Conservation (phyloP, 805 yeast genomes). For the Saccharomycopsis fodiens region DNA sequence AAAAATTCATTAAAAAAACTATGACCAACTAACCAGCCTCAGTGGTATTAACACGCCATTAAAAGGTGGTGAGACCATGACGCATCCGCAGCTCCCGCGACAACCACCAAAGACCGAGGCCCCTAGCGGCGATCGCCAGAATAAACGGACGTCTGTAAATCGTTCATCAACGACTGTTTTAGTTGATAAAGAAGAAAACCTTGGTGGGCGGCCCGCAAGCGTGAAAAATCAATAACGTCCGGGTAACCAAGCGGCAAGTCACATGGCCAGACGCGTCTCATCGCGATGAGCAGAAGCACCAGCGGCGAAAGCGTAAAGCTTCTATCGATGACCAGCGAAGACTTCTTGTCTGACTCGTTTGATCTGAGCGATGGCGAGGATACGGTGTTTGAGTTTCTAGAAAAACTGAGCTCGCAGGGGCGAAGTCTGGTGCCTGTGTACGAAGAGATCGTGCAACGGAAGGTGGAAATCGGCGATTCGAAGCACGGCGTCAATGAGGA, state of each 20-base stretch:
- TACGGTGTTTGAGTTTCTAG: constrained; percentile 5
- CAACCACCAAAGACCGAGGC: not conserved
- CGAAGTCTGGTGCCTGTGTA: constrained; percentile 22
- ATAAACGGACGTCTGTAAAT: constrained; percentile 3
- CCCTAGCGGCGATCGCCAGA: not conserved
- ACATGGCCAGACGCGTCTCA: not conserved
- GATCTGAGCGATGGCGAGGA: constrained; percentile 14
- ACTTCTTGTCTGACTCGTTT: constrained; percentile 18
- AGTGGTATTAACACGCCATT: constrained; percentile 16
- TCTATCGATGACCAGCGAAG: not conserved
- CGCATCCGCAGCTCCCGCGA: constrained; percentile 20
- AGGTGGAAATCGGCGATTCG: constrained; percentile 34
- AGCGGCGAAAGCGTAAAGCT: not conserved
- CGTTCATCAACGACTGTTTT: constrained; percentile 21
- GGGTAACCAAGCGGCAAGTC: not conserved
- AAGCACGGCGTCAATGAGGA: constrained; percentile 42
- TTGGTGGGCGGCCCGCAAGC: too few species aligned
- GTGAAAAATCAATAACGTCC: too few species aligned
- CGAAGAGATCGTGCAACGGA: constrained; percentile 30
- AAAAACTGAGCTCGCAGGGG: not conserved
- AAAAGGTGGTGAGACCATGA: constrained; percentile 20
- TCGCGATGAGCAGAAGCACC: not conserved
- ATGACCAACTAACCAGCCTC: constrained; percentile 17
- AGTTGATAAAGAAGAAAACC: constrained; percentile 19
- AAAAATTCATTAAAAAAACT: too few species aligned